A percentile compares a stretch with the other conserved stretches of the same genome.
Conservation (phyloP, 345 rosid genomes). For the Isatis tinctoria region DNA sequence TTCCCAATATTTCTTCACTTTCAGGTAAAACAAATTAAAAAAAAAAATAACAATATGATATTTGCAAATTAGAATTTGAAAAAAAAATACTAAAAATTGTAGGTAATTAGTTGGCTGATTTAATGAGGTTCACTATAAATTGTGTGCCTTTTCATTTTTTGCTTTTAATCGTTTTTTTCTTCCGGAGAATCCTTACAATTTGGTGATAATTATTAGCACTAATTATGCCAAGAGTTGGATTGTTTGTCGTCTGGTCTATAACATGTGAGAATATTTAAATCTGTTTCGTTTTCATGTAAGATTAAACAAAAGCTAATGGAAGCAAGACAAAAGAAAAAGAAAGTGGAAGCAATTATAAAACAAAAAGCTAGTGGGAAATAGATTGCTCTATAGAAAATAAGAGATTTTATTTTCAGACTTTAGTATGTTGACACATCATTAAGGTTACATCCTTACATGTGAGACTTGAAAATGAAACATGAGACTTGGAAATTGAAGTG, state of each 20-base stretch:
- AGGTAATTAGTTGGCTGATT: background rate
- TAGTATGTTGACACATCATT: conserved; percentile 4
- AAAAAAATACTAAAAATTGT: background rate
- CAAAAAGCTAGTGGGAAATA: background rate
- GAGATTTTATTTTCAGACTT: background rate
- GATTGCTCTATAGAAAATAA: background rate
- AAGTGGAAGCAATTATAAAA: background rate
- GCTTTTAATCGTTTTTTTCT: no score
- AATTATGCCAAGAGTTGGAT: background rate
- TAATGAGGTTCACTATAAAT: no score
- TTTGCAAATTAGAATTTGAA: background rate
- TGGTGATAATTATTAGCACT: background rate
- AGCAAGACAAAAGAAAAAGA: background rate
- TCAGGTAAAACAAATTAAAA: conserved; percentile 33
- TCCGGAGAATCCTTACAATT: background rate
- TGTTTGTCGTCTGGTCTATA: background rate
- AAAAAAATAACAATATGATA: background rate
- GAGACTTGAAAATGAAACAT: background rate
- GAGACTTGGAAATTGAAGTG: no score
- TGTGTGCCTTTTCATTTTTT: background rate
- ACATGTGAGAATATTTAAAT: background rate
- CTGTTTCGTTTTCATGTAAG: background rate
- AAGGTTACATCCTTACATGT: no score
- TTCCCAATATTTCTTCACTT: conserved; percentile 42
- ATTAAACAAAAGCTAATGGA: conserved; percentile 2